Base-by-base conservation (phyloP, 306 rosid species). In the Erythrophleum fordii region DNA sequence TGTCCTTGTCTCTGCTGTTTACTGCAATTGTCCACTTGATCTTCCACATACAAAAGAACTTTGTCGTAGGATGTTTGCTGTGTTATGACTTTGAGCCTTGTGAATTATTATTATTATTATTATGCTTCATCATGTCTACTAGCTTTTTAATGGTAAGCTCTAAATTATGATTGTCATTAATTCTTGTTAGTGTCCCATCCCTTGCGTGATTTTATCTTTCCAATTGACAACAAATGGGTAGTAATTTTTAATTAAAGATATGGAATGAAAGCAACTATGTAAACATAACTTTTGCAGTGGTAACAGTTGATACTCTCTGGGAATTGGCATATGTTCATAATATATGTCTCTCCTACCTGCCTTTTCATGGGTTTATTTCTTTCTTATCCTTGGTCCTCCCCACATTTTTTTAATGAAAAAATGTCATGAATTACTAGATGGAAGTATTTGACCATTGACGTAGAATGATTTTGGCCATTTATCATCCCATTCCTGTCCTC, bases 61-160 rank as follows among this genome's bases (percentile, higher is more conserved):
- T 46, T 73, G 66, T 75, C 13, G 44, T 72, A 61, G 46, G 44
- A 85, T 37, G 37, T 68, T 23, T 73, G 77, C 48, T 60, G n/a
- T 44, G 31, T 66, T 77, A 65, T 77, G 42, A 37, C 31, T 46
- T 64, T 25, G 31, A 28, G 44, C 61, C 42, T 46, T 48, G 3
- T 46, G 42, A 14, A 46, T 46, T 14, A 46, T 14, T 25, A 31
- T 39, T 39, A 7, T 39, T 2, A 60, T 11, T 45, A 25, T 46
- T 16, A 26, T 49, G 51, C 67, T 41, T 20, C 53, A 12, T 22
- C 77, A 31, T 52, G 48, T 22, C 52, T n/a, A 1, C 29, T 14
- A 34, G 17, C 34, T 6, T 72, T 45, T 34, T 34, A 34, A 11
- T 49, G 16, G 22, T 18, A 17, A 72, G 17, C 31, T 18, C 18